Evolutionary conservation across 106 monocot species (phyloP).

Genomic region (Hemerocallis citrina): DNA sequence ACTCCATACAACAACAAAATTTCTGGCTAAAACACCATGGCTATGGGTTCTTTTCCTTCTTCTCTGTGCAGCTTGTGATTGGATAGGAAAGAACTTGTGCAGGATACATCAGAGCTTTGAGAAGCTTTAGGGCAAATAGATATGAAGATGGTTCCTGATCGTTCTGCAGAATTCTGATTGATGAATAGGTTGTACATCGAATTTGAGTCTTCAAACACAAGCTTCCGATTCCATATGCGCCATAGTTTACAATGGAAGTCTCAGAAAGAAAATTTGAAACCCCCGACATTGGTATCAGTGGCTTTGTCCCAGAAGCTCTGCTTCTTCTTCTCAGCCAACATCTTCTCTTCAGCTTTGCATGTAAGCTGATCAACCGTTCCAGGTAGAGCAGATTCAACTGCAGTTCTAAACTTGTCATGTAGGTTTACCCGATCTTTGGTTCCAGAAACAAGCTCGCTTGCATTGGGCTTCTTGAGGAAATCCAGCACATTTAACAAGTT

Average conservation of each 20-base stretch:
- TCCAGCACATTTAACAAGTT: constrained; percentile 90
- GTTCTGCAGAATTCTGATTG: too few relatives aligned
- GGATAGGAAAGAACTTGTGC: too few relatives aligned
- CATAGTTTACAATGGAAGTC: background rate
- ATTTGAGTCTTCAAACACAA: too few relatives aligned
- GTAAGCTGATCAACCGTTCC: constrained; percentile 55
- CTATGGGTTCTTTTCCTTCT: too few relatives aligned
- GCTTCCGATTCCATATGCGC: too few relatives aligned
- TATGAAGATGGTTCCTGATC: too few relatives aligned
- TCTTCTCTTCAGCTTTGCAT: constrained; percentile 47
- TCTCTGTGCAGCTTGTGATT: too few relatives aligned
- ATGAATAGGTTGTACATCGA: too few relatives aligned
- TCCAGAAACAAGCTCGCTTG: constrained; percentile 85
- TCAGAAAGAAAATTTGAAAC: constrained; percentile 89
- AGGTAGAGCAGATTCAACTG: constrained; percentile 61
- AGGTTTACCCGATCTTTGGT: constrained; percentile 76
- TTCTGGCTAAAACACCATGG: too few relatives aligned
- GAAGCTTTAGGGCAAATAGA: too few relatives aligned
- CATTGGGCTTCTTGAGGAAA: constrained; percentile 87
- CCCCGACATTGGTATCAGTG: constrained; percentile 59
- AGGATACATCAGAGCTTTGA: too few relatives aligned
- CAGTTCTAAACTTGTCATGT: constrained; percentile 62
- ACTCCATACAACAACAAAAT: too few relatives aligned
- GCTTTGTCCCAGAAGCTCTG: constrained; percentile 86
- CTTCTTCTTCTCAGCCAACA: constrained; percentile 40